These are phyloP conservation scores for Betula pendula DNA, from an alignment of 306 rosid species.

Conservation along the genomic window DNA sequence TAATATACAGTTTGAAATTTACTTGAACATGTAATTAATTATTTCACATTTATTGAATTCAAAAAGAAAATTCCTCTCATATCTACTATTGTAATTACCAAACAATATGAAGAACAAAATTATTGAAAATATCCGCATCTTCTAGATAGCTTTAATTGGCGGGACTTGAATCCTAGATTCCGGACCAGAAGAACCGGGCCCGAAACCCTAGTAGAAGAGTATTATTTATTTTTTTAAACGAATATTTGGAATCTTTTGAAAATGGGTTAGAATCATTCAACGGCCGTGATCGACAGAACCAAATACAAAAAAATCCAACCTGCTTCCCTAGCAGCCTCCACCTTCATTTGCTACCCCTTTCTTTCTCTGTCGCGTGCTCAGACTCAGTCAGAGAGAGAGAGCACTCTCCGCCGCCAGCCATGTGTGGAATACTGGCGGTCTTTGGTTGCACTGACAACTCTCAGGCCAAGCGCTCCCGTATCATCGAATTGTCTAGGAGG, in stretches of 20 bases:
- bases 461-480: constrained; percentile 84
- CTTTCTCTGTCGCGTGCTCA: constrained; percentile 3
- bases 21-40: too few species aligned
- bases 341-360: not conserved
- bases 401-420: constrained; percentile 46
- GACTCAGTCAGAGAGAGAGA: constrained; percentile 5
- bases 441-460: constrained; percentile 75
- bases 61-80: too few species aligned
- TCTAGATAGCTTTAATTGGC: too few species aligned
- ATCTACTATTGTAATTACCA: too few species aligned
- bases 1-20: too few species aligned
- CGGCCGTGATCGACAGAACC: constrained; percentile 30
- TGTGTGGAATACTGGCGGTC: constrained; percentile 98
- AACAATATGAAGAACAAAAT: too few species aligned
- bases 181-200: not conserved
- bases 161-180: constrained; percentile 12
- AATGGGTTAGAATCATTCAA: constrained; percentile 23
- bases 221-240: not conserved
- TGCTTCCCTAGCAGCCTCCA: constrained; percentile 27
- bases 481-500: constrained; percentile 89
- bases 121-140: too few species aligned
- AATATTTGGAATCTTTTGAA: constrained; percentile 34
- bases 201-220: constrained; percentile 19
- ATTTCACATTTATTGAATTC: too few species aligned
- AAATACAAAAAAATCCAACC: not conserved